Evolutionary conservation across 768 basidiomycete species (phyloP).

Genomic region (Mycena leptocephala): DNA sequence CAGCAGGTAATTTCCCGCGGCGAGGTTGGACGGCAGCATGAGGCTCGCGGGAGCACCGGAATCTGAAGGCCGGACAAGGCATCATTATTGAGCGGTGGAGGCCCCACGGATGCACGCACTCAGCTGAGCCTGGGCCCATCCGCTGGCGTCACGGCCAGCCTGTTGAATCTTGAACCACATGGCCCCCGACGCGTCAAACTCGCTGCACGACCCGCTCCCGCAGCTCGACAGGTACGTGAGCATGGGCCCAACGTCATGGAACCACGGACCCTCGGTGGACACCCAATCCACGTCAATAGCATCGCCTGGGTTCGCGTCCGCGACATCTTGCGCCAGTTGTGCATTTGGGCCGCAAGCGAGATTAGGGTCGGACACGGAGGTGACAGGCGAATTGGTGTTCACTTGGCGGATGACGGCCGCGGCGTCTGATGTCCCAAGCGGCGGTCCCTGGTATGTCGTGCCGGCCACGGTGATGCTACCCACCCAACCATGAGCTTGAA

Average conservation of each 20-base stretch:
- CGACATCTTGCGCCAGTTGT: constrained; percentile 59
- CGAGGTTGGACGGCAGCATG: constrained; percentile 66
- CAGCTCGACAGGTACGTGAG: constrained; percentile 85
- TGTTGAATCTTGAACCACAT: constrained; percentile 86
- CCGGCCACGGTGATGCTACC: constrained; percentile 62
- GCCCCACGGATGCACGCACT: constrained; percentile 55
- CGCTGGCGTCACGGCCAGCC: constrained; percentile 57
- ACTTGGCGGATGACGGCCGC: constrained; percentile 64
- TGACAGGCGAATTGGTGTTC: constrained; percentile 61
- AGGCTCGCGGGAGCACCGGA: constrained; percentile 57
- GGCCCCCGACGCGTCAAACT: constrained; percentile 71
- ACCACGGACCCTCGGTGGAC: constrained; percentile 54
- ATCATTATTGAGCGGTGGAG: constrained; percentile 46
- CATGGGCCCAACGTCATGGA: constrained; percentile 77
- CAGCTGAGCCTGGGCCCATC: constrained; percentile 71
- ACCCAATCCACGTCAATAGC: constrained; percentile 60
- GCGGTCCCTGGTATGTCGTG: constrained; percentile 59
- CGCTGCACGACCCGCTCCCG: constrained; percentile 68
- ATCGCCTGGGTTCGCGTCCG: constrained; percentile 65
- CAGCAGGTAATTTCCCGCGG: constrained; percentile 81
- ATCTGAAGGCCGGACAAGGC: constrained; percentile 5
- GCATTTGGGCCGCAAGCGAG: constrained; percentile 65
- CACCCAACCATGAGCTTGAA: constrained; percentile 61
- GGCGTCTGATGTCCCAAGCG: constrained; percentile 55
- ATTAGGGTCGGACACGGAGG: constrained; percentile 60